These are phyloP conservation scores for Apophysomyces sp. DNA, from an alignment of 371 early-diverging fungal genomes.

Conservation along the genomic window DNA sequence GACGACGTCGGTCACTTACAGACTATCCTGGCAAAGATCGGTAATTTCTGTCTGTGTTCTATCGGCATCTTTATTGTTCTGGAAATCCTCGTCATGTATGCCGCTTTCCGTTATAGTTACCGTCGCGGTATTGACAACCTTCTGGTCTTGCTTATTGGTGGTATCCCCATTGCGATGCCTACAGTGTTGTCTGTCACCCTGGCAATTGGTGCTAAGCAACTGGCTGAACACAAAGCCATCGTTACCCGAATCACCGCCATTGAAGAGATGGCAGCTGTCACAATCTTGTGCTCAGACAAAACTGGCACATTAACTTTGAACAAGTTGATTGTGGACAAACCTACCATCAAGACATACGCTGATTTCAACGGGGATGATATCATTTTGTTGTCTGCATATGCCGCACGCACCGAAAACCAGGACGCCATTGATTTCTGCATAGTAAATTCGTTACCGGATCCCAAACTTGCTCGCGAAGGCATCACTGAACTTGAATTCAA, in stretches of 20 bases:
- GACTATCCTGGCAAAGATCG: slow-evolving; percentile 85
- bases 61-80: slow-evolving; percentile 71
- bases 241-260: slow-evolving; percentile 86
- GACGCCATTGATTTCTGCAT: slow-evolving; percentile 78
- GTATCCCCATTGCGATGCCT: slow-evolving; percentile 80
- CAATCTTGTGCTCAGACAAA: slow-evolving; percentile 94
- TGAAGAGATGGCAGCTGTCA: slow-evolving; percentile 93
- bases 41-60: slow-evolving; percentile 79
- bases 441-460: slow-evolving; percentile 62
- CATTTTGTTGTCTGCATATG: slow-evolving; percentile 65
- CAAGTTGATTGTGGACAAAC: slow-evolving; percentile 76
- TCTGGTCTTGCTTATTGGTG: slow-evolving; percentile 76
- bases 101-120: slow-evolving; percentile 68
- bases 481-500: slow-evolving; percentile 72
- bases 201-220: slow-evolving; percentile 90
- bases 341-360: slow-evolving; percentile 62
- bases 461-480: slow-evolving; percentile 57
- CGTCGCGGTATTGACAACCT: slow-evolving; percentile 71
- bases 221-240: slow-evolving; percentile 93
- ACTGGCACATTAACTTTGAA: slow-evolving; percentile 95
- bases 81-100: slow-evolving; percentile 80
- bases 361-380: slow-evolving; percentile 54
- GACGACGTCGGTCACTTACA: slow-evolving; percentile 89
- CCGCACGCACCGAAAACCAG: slow-evolving; percentile 68
- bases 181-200: slow-evolving; percentile 90